phyloP scores from a whole-genome alignment of 768 basidiomycete species.

The Xerocomellus intermedius region DNA sequence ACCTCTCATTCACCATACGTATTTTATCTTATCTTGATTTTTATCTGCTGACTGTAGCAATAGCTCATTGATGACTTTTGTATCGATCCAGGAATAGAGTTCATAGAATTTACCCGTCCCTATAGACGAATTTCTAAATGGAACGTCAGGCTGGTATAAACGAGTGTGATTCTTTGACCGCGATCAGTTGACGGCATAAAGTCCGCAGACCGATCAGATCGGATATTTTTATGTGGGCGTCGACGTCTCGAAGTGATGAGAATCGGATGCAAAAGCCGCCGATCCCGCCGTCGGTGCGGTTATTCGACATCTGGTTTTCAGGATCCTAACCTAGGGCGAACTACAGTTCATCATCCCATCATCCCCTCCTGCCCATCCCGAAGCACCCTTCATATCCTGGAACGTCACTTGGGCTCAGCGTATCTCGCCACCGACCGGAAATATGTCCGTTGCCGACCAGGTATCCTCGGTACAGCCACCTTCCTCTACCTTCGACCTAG shows the following conservation, averaged over 20 bases:
- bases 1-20: neutral
- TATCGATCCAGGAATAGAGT: conserved; percentile 8
- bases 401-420: conserved; percentile 57
- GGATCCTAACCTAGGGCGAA: neutral
- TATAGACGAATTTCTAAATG: neutral
- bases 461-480: conserved; percentile 86
- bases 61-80: conserved; percentile 5
- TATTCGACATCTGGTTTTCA: neutral
- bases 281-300: neutral
- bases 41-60: conserved; percentile 17
- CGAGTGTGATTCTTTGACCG: neutral
- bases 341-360: conserved; percentile 2
- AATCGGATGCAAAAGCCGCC: neutral
- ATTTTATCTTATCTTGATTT: neutral
- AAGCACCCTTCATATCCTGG: conserved; percentile 88
- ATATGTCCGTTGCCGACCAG: conserved; percentile 74
- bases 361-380: conserved; percentile 66
- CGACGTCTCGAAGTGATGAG: neutral
- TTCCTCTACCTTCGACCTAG: conserved; percentile 70
- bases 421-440: conserved; percentile 87
- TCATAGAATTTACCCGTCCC: neutral
- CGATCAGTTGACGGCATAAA: neutral
- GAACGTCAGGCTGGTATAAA: neutral
- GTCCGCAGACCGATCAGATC: neutral
- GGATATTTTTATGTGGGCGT: neutral